Conservation (phyloP, 2,329 filamentous ascomycete species). For the Ceratocystiopsis sp. region DNA sequence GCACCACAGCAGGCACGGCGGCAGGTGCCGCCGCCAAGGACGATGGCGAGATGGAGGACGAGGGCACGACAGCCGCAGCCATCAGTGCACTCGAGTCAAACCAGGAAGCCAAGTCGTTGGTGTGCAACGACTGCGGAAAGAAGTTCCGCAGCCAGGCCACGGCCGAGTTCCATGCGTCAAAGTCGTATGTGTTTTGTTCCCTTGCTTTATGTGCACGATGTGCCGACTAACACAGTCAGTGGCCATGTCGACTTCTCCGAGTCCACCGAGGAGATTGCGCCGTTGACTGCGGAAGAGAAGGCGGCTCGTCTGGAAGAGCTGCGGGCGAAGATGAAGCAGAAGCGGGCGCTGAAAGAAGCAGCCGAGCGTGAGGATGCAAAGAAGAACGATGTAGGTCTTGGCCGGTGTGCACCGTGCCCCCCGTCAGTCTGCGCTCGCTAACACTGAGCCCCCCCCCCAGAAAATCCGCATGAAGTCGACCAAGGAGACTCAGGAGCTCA, state of each 20-base stretch:
- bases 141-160: conserved; percentile 66
- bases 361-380: conserved; percentile 69
- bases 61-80: conserved; percentile 32
- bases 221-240: conserved; percentile 19
- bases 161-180: conserved; percentile 79
- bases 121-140: conserved; percentile 93
- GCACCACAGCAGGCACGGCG: not conserved
- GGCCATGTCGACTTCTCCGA: conserved; percentile 85
- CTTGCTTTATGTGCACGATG: not conserved
- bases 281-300: conserved; percentile 85
- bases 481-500: conserved; percentile 72
- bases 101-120: conserved; percentile 58
- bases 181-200: conserved; percentile 39
- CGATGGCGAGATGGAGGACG: conserved; percentile 17
- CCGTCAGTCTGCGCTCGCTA: no score
- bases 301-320: conserved; percentile 62
- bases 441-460: conserved; percentile 16
- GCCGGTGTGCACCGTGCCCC: no score
- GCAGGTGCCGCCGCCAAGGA: conserved; percentile 14
- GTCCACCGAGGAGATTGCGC: conserved; percentile 80
- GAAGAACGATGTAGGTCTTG: conserved; percentile 58
- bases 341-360: conserved; percentile 49
- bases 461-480: conserved; percentile 72
- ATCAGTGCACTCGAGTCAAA: conserved; percentile 50
- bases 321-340: conserved; percentile 51